phyloP scores from a whole-genome alignment of 768 basidiomycete species.

The Lactifluus hygrophoroides region DNA sequence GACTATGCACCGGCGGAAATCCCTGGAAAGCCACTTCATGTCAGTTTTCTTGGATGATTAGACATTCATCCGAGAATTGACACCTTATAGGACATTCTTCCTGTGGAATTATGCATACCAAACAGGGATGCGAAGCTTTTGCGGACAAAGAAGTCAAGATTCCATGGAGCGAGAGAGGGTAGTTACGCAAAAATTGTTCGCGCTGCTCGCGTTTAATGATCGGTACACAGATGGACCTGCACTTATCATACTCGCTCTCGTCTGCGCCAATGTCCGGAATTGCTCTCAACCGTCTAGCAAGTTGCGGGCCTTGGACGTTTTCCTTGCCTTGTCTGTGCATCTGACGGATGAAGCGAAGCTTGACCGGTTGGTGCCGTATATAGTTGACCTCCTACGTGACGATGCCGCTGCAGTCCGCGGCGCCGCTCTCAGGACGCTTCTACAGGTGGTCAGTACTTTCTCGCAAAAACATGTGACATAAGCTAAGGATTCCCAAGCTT shows the following conservation, averaged over 20 bases:
- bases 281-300: constrained; percentile 81
- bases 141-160: constrained; percentile 26
- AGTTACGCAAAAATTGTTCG: neutral
- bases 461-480: neutral
- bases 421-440: constrained; percentile 64
- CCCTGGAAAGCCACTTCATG: constrained; percentile 52
- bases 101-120: constrained; percentile 61
- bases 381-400: constrained; percentile 82
- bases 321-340: constrained; percentile 70
- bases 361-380: constrained; percentile 87
- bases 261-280: constrained; percentile 85
- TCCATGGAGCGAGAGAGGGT: constrained; percentile 58
- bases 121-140: constrained; percentile 52
- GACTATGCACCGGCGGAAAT: constrained; percentile 42
- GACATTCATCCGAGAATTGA: neutral
- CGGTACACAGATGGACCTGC: constrained; percentile 68
- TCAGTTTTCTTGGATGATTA: constrained; percentile 23
- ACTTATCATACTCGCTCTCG: constrained; percentile 75
- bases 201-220: neutral
- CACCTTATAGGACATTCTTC: constrained; percentile 56
- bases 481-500: constrained; percentile 27
- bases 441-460: constrained; percentile 65
- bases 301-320: constrained; percentile 75
- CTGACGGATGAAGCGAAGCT: constrained; percentile 93
- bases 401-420: constrained; percentile 78